Conservation (phyloP, 176 grass and related monocot genomes). For the Alopecurus myosuroides region DNA sequence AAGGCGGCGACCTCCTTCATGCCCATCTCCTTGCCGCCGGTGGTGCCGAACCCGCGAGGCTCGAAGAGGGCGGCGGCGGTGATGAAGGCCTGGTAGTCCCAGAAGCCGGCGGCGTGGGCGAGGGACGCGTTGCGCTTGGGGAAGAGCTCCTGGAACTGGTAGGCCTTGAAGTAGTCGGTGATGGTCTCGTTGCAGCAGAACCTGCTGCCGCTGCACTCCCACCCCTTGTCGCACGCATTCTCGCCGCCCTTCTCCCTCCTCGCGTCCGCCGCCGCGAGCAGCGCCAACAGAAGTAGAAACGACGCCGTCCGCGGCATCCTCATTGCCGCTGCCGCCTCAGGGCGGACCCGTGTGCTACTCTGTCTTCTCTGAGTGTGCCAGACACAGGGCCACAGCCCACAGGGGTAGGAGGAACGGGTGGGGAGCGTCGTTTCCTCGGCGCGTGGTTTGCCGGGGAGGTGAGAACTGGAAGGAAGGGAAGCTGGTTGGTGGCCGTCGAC, state of each 20-base stretch:
- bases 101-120: conserved; percentile 71
- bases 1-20: conserved; percentile 89
- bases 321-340: conserved; percentile 3
- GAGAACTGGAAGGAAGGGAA: not conserved
- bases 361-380: too few species aligned
- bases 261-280: conserved; percentile 1
- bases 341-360: too few species aligned
- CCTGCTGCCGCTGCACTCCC: conserved; percentile 78
- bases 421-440: not conserved
- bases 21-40: conserved; percentile 54
- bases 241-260: conserved; percentile 18
- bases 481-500: conserved; percentile 14
- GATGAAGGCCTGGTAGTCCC: conserved; percentile 83
- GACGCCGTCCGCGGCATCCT: not conserved
- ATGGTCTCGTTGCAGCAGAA: conserved; percentile 92
- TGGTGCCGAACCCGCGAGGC: conserved; percentile 82
- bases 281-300: conserved; percentile 22
- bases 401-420: too few species aligned
- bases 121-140: conserved; percentile 55
- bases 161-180: conserved; percentile 70
- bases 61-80: conserved; percentile 54
- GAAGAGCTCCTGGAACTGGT: conserved; percentile 93
- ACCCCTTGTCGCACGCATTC: conserved; percentile 70
- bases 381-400: too few species aligned
- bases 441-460: not conserved